phyloP scores from a whole-genome alignment of 1,284 basidiomycete genomes.

The Papiliotrema laurentii region DNA sequence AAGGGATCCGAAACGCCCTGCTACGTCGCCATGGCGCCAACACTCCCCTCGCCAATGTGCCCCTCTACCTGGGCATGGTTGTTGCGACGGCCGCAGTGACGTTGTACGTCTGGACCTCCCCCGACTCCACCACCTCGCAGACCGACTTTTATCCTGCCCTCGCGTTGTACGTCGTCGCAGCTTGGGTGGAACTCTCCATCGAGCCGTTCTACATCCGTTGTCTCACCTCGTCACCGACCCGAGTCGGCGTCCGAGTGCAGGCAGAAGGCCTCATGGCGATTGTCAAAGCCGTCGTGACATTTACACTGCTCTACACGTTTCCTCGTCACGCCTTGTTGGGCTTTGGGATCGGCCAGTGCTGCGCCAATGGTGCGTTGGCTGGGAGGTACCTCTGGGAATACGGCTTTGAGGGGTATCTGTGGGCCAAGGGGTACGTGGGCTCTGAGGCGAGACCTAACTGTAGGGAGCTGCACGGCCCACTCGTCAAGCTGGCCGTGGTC shows the following conservation, averaged over 20 bases:
- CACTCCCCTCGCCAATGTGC: constrained; percentile 29
- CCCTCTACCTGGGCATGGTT: constrained; percentile 56
- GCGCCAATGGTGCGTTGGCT: constrained; percentile 57
- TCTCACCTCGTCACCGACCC: constrained; percentile 55
- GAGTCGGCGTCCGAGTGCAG: constrained; percentile 64
- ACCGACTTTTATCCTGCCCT: constrained; percentile 63
- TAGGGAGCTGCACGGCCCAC: too few species aligned
- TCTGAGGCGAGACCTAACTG: too few species aligned
- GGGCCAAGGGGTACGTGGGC: constrained; percentile 2
- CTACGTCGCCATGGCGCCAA: constrained; percentile 43
- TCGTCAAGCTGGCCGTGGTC: constrained; percentile 52
- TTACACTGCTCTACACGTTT: constrained; percentile 52
- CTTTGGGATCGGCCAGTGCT: constrained; percentile 74
- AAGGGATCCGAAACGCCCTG: constrained; percentile 81
- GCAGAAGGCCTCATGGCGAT: constrained; percentile 79
- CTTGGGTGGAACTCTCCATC: constrained; percentile 67
- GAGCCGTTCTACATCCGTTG: constrained; percentile 80
- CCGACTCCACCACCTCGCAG: constrained; percentile 57
- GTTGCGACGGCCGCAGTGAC: constrained; percentile 56
- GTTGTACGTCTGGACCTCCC: constrained; percentile 55
- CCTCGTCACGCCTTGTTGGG: constrained; percentile 60
- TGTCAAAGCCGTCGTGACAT: constrained; percentile 64
- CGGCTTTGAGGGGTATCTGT: constrained; percentile 10
- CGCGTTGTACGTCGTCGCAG: constrained; percentile 64
- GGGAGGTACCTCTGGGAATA: constrained; percentile 40